Percentiles rank a stretch among this genome's conserved stretches.
These are phyloP conservation scores for Boletus vinaceobasis DNA, from an alignment of 768 basidiomycete genomes.

Conservation along the genomic window DNA sequence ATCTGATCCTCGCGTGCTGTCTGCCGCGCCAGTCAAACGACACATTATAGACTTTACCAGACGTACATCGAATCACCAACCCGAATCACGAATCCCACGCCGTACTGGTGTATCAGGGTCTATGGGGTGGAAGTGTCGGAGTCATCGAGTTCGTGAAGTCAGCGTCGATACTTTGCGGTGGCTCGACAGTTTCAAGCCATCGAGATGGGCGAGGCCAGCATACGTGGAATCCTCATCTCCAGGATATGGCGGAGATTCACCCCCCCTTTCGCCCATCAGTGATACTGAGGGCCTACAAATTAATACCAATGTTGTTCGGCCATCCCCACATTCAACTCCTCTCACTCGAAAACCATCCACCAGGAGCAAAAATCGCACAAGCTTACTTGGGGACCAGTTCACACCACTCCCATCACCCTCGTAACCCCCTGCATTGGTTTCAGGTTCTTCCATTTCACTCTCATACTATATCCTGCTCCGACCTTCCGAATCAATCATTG, in stretches of 20 bases:
- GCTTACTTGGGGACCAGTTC: conserved; percentile 36
- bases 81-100: conserved; percentile 38
- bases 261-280: conserved; percentile 30
- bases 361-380: conserved; percentile 52
- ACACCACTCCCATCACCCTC: conserved; percentile 15
- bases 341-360: conserved; percentile 66
- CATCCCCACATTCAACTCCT: conserved; percentile 40
- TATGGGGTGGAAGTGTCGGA: conserved; percentile 58
- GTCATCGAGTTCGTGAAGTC: conserved; percentile 59
- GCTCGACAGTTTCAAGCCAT: conserved; percentile 61
- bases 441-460: conserved; percentile 1
- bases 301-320: conserved; percentile 35
- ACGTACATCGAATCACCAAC: conserved; percentile 16
- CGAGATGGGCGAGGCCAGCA: conserved; percentile 51
- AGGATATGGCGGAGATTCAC: conserved; percentile 26
- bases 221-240: conserved; percentile 34
- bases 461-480: neutral
- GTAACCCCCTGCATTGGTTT: conserved; percentile 3
- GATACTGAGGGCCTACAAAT: conserved; percentile 34
- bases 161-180: conserved; percentile 59
- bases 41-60: conserved; percentile 17
- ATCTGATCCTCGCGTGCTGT: conserved; percentile 71
- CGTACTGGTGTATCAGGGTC: conserved; percentile 39
- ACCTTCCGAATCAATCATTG: neutral
- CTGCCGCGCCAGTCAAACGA: conserved; percentile 56